These are phyloP conservation scores for Mortierella sp. DNA, from an alignment of 371 early-diverging fungal species.

Conservation along the genomic window DNA sequence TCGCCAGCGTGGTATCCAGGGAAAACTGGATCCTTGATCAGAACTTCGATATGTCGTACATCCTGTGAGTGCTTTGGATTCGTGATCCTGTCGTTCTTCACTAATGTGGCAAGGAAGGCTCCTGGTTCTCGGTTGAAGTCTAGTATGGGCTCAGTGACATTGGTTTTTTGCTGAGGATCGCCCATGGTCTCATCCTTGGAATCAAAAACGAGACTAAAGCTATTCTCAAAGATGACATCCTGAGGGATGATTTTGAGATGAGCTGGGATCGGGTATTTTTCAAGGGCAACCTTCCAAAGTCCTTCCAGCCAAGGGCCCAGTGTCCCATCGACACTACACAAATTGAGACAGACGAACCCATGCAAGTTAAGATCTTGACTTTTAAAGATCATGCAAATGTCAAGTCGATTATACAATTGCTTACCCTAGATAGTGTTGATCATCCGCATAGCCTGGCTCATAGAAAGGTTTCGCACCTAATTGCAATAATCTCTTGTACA, in stretches of 20 bases:
- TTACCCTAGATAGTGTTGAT: conserved; percentile 96
- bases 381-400: not conserved
- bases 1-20: conserved; percentile 86
- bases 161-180: conserved; percentile 4
- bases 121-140: conserved; percentile 30
- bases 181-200: conserved; percentile 24
- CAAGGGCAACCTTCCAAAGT: conserved; percentile 77
- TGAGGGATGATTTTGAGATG: conserved; percentile 66
- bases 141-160: conserved; percentile 59
- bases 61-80: conserved; percentile 90
- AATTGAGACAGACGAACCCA: not conserved
- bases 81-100: conserved; percentile 78
- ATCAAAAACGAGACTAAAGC: conserved; percentile 38
- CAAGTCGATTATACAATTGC: not conserved
- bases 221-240: conserved; percentile 62
- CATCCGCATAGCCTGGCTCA: conserved; percentile 93
- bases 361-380: not conserved
- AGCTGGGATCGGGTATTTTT: conserved; percentile 70
- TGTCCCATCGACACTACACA: conserved; percentile 80
- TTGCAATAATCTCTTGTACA: conserved; percentile 88
- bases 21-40: conserved; percentile 30
- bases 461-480: conserved; percentile 88
- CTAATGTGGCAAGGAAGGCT: conserved; percentile 57
- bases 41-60: conserved; percentile 78
- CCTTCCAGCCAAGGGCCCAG: conserved; percentile 86